phyloP scores from a whole-genome alignment of 2,329 filamentous ascomycete genomes.

The Clonostachys rosea region DNA sequence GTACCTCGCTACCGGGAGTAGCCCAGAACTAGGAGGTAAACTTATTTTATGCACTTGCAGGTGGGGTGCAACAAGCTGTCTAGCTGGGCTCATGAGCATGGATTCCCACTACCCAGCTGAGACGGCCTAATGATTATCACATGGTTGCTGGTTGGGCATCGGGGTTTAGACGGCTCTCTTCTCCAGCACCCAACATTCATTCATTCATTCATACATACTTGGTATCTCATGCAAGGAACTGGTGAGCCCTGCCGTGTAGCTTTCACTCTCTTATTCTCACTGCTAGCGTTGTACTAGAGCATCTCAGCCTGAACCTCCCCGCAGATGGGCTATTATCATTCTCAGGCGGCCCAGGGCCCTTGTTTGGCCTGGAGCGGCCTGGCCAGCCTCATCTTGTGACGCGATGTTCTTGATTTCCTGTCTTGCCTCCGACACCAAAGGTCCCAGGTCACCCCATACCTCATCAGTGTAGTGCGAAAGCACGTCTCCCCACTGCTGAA shows the following conservation, averaged over 20 bases:
- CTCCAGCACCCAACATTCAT: conserved; percentile 11
- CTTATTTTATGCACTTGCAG: no score
- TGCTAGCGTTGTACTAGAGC: conserved; percentile 2
- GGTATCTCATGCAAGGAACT: conserved; percentile 15
- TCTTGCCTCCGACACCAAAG: conserved; percentile 50
- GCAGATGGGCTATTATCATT: conserved; percentile 29
- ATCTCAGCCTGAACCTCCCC: conserved; percentile 11
- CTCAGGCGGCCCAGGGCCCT: conserved; percentile 24
- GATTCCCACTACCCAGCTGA: no score
- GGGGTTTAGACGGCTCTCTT: neutral
- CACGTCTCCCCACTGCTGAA: conserved; percentile 51
- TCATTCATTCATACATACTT: conserved; percentile 22
- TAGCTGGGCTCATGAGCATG: no score
- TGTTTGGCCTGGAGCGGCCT: conserved; percentile 8
- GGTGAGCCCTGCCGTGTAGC: conserved; percentile 1
- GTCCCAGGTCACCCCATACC: conserved; percentile 62
- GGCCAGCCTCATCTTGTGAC: conserved; percentile 10
- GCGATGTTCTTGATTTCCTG: conserved; percentile 44
- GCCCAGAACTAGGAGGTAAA: no score
- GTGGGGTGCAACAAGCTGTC: no score
- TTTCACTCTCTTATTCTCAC: neutral
- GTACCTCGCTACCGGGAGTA: no score
- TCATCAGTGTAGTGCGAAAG: conserved; percentile 56
- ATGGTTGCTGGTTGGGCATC: neutral
- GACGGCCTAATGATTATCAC: no score